Evolutionary conservation across 1,284 basidiomycete species (phyloP).

Genomic region (Ustilago trichophora): DNA sequence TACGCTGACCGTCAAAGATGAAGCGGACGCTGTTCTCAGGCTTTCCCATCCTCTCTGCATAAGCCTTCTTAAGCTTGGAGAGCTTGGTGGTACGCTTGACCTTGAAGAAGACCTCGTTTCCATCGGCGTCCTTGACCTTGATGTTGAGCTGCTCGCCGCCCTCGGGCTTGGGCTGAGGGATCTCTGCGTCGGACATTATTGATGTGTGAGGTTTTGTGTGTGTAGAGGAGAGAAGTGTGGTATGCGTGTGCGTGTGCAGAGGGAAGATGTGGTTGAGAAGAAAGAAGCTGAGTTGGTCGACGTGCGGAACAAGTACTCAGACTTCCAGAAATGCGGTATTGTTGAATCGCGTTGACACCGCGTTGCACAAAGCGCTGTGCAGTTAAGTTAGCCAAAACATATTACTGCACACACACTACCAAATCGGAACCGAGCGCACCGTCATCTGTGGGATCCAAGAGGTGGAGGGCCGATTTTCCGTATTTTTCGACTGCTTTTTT

Average conservation of each 20-base stretch:
- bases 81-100: constrained; percentile 94
- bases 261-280: constrained; percentile 20
- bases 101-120: constrained; percentile 97
- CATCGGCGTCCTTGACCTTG: constrained; percentile 68
- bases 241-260: too few species aligned
- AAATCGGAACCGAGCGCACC: constrained; percentile 17
- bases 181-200: constrained; percentile 61
- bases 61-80: constrained; percentile 90
- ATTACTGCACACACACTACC: too few species aligned
- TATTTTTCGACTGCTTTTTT: constrained; percentile 9
- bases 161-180: constrained; percentile 59
- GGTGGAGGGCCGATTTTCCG: too few species aligned
- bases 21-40: constrained; percentile 64
- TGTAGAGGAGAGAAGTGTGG: not conserved
- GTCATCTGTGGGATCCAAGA: too few species aligned
- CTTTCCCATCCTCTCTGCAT: constrained; percentile 92
- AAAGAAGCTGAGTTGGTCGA: too few species aligned
- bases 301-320: too few species aligned
- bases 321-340: too few species aligned
- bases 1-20: constrained; percentile 64
- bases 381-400: not conserved
- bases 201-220: not conserved
- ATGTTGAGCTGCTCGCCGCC: constrained; percentile 65
- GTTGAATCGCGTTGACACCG: too few species aligned
- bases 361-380: constrained; percentile 8